Evolutionary conservation across 441 rosid species (phyloP).

Genomic region (Eutrema salsugineum): DNA sequence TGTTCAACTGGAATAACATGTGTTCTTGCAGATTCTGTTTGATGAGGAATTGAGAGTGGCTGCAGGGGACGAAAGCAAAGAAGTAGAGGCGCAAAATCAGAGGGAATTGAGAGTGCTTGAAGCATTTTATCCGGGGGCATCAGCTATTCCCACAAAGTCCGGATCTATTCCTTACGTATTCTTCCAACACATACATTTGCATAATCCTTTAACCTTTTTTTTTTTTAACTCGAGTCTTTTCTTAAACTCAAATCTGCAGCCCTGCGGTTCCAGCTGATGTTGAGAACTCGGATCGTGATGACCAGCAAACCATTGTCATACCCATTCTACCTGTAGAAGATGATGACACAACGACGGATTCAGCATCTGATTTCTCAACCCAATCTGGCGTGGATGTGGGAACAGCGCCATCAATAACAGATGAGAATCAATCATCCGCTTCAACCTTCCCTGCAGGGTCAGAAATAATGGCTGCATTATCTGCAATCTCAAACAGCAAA

Average conservation of each 20-base stretch:
- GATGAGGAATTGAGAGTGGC: conserved; percentile 60
- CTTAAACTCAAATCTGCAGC: conserved; percentile 43
- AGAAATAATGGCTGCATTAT: conserved; percentile 53
- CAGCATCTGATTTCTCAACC: conserved; percentile 37
- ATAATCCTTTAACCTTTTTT: neutral
- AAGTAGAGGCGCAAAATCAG: conserved; percentile 54
- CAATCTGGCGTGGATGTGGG: conserved; percentile 34
- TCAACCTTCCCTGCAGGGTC: conserved; percentile 35
- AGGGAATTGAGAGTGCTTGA: conserved; percentile 83
- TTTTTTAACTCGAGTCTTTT: conserved; percentile 13
- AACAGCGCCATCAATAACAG: conserved; percentile 38
- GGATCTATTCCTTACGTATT: conserved; percentile 20
- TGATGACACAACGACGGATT: conserved; percentile 57
- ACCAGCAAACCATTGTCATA: conserved; percentile 46
- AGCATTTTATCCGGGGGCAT: conserved; percentile 76
- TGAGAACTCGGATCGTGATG: conserved; percentile 41
- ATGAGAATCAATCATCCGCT: conserved; percentile 38
- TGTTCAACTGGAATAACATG: conserved; percentile 23
- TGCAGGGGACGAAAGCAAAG: conserved; percentile 82
- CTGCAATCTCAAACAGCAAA: conserved; percentile 62
- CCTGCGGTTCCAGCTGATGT: conserved; percentile 50
- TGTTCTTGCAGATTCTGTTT: conserved; percentile 47
- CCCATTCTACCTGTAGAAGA: conserved; percentile 92
- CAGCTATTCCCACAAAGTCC: conserved; percentile 76
- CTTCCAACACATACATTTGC: neutral